These are phyloP conservation scores for Leccinum olivaceopallidum DNA, from an alignment of 768 basidiomycete species.

Conservation along the genomic window DNA sequence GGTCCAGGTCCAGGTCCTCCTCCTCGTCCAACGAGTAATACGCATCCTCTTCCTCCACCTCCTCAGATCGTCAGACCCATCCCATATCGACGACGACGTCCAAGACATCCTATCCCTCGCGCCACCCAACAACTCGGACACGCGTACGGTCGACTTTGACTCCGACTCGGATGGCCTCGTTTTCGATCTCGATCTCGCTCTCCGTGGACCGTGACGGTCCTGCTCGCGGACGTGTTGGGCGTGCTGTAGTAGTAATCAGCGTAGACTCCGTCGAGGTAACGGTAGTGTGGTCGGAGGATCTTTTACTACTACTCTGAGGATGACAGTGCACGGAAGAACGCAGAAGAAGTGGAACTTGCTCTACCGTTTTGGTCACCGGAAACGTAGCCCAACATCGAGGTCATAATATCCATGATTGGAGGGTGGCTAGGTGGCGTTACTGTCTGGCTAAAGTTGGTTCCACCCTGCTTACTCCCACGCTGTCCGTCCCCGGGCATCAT, in stretches of 20 bases:
- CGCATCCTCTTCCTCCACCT: conserved; percentile 35
- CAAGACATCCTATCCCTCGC: neutral
- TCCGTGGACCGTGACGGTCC: neutral
- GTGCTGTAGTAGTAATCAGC: conserved; percentile 21
- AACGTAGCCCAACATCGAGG: too few relatives aligned
- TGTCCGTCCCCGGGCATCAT: neutral
- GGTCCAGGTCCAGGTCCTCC: too few relatives aligned
- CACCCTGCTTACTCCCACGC: neutral
- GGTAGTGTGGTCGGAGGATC: neutral
- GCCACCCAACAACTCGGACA: conserved; percentile 8
- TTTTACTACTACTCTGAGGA: neutral
- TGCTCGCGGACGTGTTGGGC: conserved; percentile 17
- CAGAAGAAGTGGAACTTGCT: too few relatives aligned
- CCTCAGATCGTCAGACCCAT: neutral
- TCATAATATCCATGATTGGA: neutral
- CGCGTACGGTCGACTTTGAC: neutral
- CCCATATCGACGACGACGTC: conserved; percentile 3
- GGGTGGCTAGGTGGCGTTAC: neutral
- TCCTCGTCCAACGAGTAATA: conserved; percentile 31
- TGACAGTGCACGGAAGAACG: too few relatives aligned
- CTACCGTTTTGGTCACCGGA: too few relatives aligned
- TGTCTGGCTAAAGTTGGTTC: too few relatives aligned
- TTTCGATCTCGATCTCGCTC: neutral
- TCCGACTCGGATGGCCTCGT: neutral
- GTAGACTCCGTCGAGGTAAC: conserved; percentile 4